Conservation (phyloP, 768 basidiomycete genomes). For the Phanerodontia chrysosporium region DNA sequence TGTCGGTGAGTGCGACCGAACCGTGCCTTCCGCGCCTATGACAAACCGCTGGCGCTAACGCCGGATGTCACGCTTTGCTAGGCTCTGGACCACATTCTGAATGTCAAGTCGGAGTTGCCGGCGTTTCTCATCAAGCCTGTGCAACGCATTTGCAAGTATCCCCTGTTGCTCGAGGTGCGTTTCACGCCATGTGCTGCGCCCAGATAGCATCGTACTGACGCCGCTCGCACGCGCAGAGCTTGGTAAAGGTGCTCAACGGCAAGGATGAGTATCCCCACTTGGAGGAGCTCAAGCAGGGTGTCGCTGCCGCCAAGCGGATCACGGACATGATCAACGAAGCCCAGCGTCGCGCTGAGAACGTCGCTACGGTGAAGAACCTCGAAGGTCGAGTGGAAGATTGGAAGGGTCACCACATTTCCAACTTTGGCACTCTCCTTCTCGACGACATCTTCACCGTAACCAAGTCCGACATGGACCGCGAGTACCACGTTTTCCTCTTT, state of each 20-base stretch:
- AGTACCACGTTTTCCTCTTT: slow-evolving; percentile 98
- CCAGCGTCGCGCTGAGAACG: slow-evolving; percentile 86
- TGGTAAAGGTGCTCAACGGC: slow-evolving; percentile 66
- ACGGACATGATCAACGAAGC: slow-evolving; percentile 96
- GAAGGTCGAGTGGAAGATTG: slow-evolving; percentile 90
- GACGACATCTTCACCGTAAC: slow-evolving; percentile 96
- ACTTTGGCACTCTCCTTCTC: slow-evolving; percentile 90
- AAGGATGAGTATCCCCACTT: slow-evolving; percentile 60
- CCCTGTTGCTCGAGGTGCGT: slow-evolving; percentile 85
- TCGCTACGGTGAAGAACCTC: slow-evolving; percentile 84
- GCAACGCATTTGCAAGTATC: slow-evolving; percentile 98
- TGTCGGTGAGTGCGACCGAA: slow-evolving; percentile 53
- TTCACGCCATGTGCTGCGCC: slow-evolving; percentile 4
- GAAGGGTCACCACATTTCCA: slow-evolving; percentile 95
- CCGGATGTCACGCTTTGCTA: not conserved
- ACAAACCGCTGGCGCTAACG: not conserved
- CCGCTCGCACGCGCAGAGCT: slow-evolving; percentile 41
- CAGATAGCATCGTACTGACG: not conserved
- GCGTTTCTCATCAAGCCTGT: slow-evolving; percentile 98
- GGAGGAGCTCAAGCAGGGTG: slow-evolving; percentile 80
- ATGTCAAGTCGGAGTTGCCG: slow-evolving; percentile 87
- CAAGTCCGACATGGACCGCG: slow-evolving; percentile 93
- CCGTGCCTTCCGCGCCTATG: not conserved
- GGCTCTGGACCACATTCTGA: slow-evolving; percentile 81
- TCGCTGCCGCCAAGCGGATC: slow-evolving; percentile 85